phyloP scores from a whole-genome alignment of 495 filamentous ascomycete genomes.

The Umbilicaria muhlenbergii region DNA sequence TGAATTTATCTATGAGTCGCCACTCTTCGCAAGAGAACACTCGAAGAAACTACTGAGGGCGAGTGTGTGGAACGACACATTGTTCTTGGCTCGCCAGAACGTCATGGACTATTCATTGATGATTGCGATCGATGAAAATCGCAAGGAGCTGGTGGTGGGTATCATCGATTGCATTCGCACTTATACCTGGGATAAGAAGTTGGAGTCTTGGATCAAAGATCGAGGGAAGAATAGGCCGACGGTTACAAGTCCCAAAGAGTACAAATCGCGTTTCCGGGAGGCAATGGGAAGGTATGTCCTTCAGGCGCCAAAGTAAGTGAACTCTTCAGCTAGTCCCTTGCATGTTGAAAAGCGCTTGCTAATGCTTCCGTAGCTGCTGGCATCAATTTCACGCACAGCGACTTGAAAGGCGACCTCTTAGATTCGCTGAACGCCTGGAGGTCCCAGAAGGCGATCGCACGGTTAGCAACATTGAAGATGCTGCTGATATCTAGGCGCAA shows the following conservation, averaged over 20 bases:
- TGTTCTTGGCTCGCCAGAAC: constrained; percentile 80
- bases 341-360: constrained; percentile 3
- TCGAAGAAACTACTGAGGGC: constrained; percentile 75
- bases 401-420: constrained; percentile 22
- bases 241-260: constrained; percentile 93
- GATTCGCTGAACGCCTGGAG: too few species aligned
- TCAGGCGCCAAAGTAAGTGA: constrained; percentile 45
- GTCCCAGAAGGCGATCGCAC: too few species aligned
- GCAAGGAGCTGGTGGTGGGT: constrained; percentile 83
- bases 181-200: constrained; percentile 98
- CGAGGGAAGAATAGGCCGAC: constrained; percentile 82
- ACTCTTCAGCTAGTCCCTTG: background rate
- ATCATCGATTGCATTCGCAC: constrained; percentile 98
- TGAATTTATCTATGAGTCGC: constrained; percentile 95
- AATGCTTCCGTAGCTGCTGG: constrained; percentile 38
- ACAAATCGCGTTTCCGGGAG: constrained; percentile 88
- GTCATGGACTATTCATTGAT: constrained; percentile 99
- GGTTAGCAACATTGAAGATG: too few species aligned
- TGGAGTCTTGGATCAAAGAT: constrained; percentile 98
- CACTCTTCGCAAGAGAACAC: constrained; percentile 85
- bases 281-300: constrained; percentile 90
- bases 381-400: constrained; percentile 48
- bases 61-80: constrained; percentile 87
- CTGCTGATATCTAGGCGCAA: too few species aligned
- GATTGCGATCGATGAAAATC: constrained; percentile 86